Conservation (phyloP, 768 basidiomycete species). For the Mycena amicta region DNA sequence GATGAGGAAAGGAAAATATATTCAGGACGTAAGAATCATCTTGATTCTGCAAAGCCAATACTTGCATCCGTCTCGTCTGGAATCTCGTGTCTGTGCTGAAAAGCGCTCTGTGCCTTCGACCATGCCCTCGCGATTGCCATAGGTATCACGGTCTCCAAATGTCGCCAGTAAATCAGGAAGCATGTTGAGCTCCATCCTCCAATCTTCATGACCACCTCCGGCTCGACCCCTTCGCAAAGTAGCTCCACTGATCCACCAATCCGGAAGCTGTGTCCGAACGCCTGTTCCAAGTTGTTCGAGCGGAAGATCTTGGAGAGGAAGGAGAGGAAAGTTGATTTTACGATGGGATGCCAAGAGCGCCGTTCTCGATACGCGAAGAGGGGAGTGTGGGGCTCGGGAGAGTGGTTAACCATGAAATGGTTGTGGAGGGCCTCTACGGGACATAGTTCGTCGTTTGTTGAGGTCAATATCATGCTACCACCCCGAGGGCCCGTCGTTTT, state of each 20-base stretch:
- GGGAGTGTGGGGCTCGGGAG: not conserved
- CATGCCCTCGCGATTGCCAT: not conserved
- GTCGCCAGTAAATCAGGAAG: not conserved
- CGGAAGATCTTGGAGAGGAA: not conserved
- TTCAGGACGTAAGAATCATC: too few relatives aligned
- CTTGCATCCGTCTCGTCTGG: not conserved
- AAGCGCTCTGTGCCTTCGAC: not conserved
- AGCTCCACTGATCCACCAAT: constrained; percentile 32
- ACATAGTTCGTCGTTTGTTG: constrained; percentile 14
- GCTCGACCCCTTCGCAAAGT: constrained; percentile 28
- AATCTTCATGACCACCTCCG: constrained; percentile 28
- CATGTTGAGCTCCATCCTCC: not conserved
- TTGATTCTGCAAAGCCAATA: not conserved
- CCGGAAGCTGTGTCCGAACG: constrained; percentile 28
- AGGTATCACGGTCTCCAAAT: not conserved
- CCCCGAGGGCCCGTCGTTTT: constrained; percentile 11
- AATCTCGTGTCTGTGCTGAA: not conserved
- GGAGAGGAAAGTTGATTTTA: not conserved
- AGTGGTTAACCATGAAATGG: constrained; percentile 13
- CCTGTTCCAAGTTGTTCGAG: not conserved
- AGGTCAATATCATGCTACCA: constrained; percentile 9
- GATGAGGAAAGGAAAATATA: too few relatives aligned
- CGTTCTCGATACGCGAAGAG: constrained; percentile 11
- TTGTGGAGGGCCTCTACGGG: constrained; percentile 17
- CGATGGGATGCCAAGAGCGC: not conserved